These are phyloP conservation scores for Dryas alaskensis DNA, from an alignment of 306 rosid species.

Conservation along the genomic window DNA sequence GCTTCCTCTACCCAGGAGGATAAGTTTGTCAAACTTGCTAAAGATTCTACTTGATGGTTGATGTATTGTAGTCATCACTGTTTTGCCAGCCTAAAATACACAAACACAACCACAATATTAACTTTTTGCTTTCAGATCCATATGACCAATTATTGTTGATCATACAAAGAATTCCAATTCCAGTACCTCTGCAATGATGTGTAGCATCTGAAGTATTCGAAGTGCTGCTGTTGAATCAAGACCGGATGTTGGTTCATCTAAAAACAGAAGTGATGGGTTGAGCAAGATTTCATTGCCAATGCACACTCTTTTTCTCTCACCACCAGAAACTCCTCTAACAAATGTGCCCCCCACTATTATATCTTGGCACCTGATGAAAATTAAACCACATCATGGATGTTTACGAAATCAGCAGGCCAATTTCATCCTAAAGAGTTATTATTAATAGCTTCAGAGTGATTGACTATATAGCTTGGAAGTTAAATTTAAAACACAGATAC, in stretches of 20 bases:
- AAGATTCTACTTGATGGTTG: slow-evolving; percentile 63
- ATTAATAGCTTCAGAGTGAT: too few species aligned
- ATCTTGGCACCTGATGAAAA: slow-evolving; percentile 34
- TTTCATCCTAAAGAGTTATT: too few species aligned
- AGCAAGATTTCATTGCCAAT: slow-evolving; percentile 63
- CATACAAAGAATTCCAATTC: slow-evolving; percentile 36
- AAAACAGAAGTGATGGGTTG: slow-evolving; percentile 51
- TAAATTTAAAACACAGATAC: background rate
- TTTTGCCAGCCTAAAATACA: slow-evolving; percentile 38
- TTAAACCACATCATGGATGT: background rate
- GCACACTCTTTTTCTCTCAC: slow-evolving; percentile 63
- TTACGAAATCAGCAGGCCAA: too few species aligned
- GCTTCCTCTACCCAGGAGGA: slow-evolving; percentile 32
- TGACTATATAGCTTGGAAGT: too few species aligned
- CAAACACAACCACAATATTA: background rate
- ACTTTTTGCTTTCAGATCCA: background rate
- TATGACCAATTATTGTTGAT: slow-evolving; percentile 23
- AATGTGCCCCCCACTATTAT: slow-evolving; percentile 57
- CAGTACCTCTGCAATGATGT: slow-evolving; percentile 17
- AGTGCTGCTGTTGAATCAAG: slow-evolving; percentile 56
- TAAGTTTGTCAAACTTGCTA: slow-evolving; percentile 38
- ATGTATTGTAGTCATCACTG: slow-evolving; percentile 55
- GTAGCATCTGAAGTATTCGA: slow-evolving; percentile 18
- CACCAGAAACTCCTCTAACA: slow-evolving; percentile 52
- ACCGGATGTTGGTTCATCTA: slow-evolving; percentile 74